Evolutionary conservation across 495 filamentous ascomycete genomes (phyloP).

Genomic region (Terfezia boudieri): DNA sequence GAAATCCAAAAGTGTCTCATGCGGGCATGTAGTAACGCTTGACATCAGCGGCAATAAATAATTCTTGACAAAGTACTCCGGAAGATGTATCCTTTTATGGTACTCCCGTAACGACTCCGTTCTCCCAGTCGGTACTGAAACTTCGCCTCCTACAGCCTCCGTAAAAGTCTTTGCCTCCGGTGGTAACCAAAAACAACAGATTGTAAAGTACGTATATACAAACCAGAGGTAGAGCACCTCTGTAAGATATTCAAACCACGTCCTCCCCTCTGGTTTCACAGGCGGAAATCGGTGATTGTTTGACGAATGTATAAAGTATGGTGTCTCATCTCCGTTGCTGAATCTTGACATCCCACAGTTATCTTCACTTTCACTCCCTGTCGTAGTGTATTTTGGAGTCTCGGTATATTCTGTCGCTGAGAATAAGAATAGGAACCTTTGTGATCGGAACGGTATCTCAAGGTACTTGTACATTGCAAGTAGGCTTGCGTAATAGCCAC

Average conservation of each 20-base stretch:
- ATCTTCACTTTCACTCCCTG: too few species aligned
- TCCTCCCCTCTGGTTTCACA: slow-evolving; percentile 6
- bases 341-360: too few species aligned
- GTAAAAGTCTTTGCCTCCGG: slow-evolving; percentile 7
- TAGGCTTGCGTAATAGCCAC: slow-evolving; percentile 32
- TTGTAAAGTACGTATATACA: slow-evolving; percentile 26
- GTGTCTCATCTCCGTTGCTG: background rate
- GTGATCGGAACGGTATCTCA: slow-evolving; percentile 23
- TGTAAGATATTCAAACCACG: slow-evolving; percentile 1
- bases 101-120: slow-evolving; percentile 26
- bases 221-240: slow-evolving; percentile 1
- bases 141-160: background rate
- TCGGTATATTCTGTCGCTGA: slow-evolving; percentile 1
- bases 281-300: slow-evolving; percentile 28
- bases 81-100: slow-evolving; percentile 25
- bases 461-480: slow-evolving; percentile 32
- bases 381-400: background rate
- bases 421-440: slow-evolving; percentile 28
- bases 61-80: slow-evolving; percentile 21
- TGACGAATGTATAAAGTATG: slow-evolving; percentile 27
- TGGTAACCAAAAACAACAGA: slow-evolving; percentile 25
- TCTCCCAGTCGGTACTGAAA: background rate
- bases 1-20: slow-evolving; percentile 27
- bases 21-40: slow-evolving; percentile 30
- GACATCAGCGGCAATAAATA: slow-evolving; percentile 33